Evolutionary conservation across 2,329 filamentous ascomycete genomes (phyloP).

Genomic region (Furcasterigmium furcatum): DNA sequence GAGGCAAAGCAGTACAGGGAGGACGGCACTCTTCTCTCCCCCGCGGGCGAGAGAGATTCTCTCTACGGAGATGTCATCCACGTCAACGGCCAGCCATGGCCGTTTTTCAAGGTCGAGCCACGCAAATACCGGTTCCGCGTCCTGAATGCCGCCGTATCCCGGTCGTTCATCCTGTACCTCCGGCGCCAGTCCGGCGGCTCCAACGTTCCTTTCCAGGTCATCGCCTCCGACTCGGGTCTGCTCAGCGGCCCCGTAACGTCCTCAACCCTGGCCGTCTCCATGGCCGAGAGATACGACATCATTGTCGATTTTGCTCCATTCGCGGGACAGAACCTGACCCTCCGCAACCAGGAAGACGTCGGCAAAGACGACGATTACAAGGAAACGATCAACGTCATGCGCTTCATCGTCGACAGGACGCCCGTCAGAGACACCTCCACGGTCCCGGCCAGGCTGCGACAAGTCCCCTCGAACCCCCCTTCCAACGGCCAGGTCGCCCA

Average conservation of each 20-base stretch:
- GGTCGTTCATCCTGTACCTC: conserved; percentile 43
- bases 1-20: conserved; percentile 47
- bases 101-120: conserved; percentile 54
- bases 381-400: conserved; percentile 49
- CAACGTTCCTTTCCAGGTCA: conserved; percentile 45
- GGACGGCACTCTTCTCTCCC: conserved; percentile 45
- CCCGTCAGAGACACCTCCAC: conserved; percentile 29
- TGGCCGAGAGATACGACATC: conserved; percentile 57
- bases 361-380: conserved; percentile 45
- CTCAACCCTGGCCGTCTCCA: conserved; percentile 40
- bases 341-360: conserved; percentile 26
- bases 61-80: conserved; percentile 57
- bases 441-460: conserved; percentile 28
- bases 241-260: conserved; percentile 39
- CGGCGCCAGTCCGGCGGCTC: conserved; percentile 23
- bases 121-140: conserved; percentile 57
- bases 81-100: conserved; percentile 59
- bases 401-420: conserved; percentile 41
- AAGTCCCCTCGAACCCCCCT: conserved; percentile 28
- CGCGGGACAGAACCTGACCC: conserved; percentile 42
- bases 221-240: conserved; percentile 52
- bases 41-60: conserved; percentile 37
- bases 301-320: conserved; percentile 51
- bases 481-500: conserved; percentile 32
- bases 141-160: conserved; percentile 45